These are phyloP conservation scores for Liriodendron chinense DNA, from an alignment of 164 flowering plant genomes.

Conservation along the genomic window DNA sequence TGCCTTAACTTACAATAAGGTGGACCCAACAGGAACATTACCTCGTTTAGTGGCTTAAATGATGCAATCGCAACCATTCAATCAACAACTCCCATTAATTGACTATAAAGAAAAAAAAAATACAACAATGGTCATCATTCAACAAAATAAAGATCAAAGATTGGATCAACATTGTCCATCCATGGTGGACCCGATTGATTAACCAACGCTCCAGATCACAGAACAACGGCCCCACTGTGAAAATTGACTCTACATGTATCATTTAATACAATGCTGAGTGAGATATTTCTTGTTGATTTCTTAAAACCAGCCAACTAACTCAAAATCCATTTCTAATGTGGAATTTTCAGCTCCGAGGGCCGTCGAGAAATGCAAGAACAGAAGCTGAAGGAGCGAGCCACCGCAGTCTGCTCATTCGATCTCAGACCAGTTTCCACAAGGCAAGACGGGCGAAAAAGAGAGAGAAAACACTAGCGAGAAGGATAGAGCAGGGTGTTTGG, in stretches of 20 bases:
- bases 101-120: too few relatives aligned
- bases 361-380: slow-evolving; percentile 73
- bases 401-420: slow-evolving; percentile 13
- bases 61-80: too few relatives aligned
- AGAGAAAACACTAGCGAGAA: slow-evolving; percentile 20
- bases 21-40: too few relatives aligned
- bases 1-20: too few relatives aligned
- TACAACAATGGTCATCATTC: background rate
- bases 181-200: too few relatives aligned
- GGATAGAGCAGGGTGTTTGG: slow-evolving; percentile 32
- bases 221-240: background rate
- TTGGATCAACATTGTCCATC: background rate
- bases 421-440: slow-evolving; percentile 10
- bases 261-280: background rate
- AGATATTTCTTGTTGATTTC: background rate
- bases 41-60: background rate
- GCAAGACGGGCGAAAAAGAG: background rate
- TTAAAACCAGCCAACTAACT: background rate
- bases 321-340: background rate
- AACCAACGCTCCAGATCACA: too few relatives aligned
- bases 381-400: slow-evolving; percentile 35
- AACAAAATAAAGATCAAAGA: background rate
- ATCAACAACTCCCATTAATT: too few relatives aligned
- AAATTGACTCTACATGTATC: background rate
- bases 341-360: slow-evolving; percentile 67